Conservation (phyloP, 257 asterid species). For the Fraxinus quadrangulata region DNA sequence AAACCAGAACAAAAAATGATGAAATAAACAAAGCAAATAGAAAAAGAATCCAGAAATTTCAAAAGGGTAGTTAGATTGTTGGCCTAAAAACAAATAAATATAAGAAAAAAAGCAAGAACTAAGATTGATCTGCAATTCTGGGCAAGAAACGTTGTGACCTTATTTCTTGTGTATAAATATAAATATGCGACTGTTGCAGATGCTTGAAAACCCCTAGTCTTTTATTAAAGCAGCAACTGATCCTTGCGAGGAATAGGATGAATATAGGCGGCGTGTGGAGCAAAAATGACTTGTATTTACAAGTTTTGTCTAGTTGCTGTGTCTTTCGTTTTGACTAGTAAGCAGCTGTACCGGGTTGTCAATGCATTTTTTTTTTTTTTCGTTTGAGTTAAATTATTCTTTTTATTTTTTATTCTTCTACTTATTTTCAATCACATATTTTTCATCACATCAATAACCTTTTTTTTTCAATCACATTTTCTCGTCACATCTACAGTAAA, state of each 20-base stretch:
- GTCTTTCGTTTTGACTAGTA: neutral
- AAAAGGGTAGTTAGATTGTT: neutral
- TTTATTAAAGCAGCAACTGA: constrained; percentile 1
- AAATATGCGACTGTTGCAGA: constrained; percentile 25
- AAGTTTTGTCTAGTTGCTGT: neutral
- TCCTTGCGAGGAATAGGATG: neutral
- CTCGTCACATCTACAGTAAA: too few relatives aligned
- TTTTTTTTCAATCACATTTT: too few relatives aligned
- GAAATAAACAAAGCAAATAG: neutral
- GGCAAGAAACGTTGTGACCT: constrained; percentile 17
- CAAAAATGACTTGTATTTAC: neutral
- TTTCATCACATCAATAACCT: too few relatives aligned
- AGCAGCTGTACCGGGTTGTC: neutral
- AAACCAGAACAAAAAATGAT: constrained; percentile 20
- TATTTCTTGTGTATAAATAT: constrained; percentile 6
- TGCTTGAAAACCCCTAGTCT: neutral
- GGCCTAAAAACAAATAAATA: neutral
- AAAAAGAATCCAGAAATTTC: neutral
- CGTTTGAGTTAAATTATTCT: too few relatives aligned
- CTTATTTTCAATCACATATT: too few relatives aligned
- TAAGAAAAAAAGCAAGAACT: neutral
- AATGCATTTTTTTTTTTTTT: neutral
- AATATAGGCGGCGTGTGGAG: neutral
- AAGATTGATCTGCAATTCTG: constrained; percentile 21
- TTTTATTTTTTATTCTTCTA: too few relatives aligned